These are phyloP conservation scores for Chlamydomonas incerta DNA, from an alignment of 139 green algal species.

Conservation along the genomic window DNA sequence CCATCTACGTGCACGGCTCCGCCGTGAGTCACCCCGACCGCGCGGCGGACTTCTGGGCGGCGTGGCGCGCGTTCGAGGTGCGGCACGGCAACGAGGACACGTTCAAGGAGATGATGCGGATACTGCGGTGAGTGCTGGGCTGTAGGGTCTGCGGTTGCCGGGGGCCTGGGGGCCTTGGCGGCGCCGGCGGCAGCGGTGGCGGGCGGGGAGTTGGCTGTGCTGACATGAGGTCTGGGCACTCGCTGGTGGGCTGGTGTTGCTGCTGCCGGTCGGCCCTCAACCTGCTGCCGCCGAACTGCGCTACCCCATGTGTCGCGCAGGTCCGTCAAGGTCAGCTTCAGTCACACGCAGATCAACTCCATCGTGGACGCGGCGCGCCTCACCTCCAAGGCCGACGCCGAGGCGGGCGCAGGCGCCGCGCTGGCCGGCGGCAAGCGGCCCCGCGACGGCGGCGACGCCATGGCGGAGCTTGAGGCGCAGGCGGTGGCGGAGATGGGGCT, in stretches of 20 bases:
- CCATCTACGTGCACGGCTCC: constrained; percentile 89
- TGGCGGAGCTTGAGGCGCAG: constrained; percentile 86
- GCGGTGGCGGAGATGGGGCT: constrained; percentile 42
- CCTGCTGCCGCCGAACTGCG: too few species aligned
- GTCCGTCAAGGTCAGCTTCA: constrained; percentile 82
- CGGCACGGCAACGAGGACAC: constrained; percentile 95
- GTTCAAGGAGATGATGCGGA: constrained; percentile 98
- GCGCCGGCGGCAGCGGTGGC: too few species aligned
- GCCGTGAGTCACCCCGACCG: constrained; percentile 47
- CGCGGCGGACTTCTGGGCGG: constrained; percentile 85
- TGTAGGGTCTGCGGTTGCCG: neutral
- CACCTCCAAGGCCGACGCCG: constrained; percentile 28
- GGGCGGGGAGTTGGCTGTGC: too few species aligned
- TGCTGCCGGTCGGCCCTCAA: too few species aligned
- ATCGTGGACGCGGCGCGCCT: constrained; percentile 44
- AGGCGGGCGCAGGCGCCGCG: neutral
- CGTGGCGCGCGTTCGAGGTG: constrained; percentile 76
- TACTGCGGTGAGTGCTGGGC: constrained; percentile 90
- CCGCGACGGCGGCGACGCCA: constrained; percentile 64
- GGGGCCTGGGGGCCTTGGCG: too few species aligned
- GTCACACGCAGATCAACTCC: constrained; percentile 73
- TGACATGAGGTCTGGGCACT: too few species aligned
- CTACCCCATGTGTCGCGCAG: too few species aligned
- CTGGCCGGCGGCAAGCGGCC: constrained; percentile 32
- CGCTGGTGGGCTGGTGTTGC: too few species aligned